phyloP scores from a whole-genome alignment of 179 eudicot genomes.

The Camellia oleifera region DNA sequence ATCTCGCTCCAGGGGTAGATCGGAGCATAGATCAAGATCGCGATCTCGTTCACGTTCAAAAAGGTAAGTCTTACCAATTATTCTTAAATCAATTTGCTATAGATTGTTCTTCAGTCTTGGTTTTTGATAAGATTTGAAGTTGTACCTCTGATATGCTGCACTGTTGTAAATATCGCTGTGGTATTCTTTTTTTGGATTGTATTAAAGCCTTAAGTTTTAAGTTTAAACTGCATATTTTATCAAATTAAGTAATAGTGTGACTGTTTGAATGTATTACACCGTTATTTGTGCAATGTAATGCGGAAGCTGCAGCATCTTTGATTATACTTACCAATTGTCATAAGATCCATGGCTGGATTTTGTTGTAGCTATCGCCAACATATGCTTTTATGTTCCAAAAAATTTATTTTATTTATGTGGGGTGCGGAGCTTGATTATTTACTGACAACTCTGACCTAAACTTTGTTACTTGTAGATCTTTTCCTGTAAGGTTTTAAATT shows the following conservation, averaged over 20 bases:
- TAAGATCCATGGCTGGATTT: background rate
- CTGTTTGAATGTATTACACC: background rate
- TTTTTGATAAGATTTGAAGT: no score
- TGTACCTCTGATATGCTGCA: no score
- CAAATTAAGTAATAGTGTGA: background rate
- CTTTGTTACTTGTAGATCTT: background rate
- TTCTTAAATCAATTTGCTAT: background rate
- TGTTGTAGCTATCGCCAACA: background rate
- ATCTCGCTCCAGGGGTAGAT: slow-evolving; percentile 71
- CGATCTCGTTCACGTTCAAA: slow-evolving; percentile 82
- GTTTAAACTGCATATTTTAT: background rate
- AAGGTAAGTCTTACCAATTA: slow-evolving; percentile 24
- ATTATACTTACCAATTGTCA: background rate
- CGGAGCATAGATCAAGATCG: slow-evolving; percentile 75
- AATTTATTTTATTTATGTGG: background rate
- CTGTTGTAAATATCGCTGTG: no score
- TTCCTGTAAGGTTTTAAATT: background rate
- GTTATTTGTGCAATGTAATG: background rate
- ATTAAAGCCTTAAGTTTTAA: background rate
- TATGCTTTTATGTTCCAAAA: background rate
- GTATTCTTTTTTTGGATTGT: background rate
- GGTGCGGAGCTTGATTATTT: background rate
- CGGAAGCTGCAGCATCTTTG: background rate
- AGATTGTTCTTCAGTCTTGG: background rate
- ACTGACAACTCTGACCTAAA: background rate